Evolutionary conservation across 2,329 filamentous ascomycete genomes (phyloP).

Genomic region (Didymella pinodella): DNA sequence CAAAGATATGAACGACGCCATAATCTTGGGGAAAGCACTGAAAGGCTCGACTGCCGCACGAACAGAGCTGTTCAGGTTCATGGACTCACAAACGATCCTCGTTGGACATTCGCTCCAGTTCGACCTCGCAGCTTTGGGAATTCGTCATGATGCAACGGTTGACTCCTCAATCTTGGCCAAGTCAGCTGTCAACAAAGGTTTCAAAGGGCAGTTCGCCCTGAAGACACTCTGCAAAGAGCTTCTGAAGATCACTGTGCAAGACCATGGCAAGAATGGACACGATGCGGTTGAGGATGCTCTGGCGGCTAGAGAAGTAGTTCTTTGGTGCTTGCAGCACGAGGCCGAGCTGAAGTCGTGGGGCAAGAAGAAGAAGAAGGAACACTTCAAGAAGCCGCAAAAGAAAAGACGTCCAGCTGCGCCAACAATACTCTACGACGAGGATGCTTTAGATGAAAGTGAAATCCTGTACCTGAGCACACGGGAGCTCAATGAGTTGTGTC

Average conservation of each 20-base stretch:
- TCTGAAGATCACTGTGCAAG: slow-evolving; percentile 2
- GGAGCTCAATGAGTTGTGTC: slow-evolving; percentile 14
- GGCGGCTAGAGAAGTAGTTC: slow-evolving; percentile 16
- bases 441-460: background rate
- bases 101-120: slow-evolving; percentile 58
- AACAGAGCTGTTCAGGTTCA: slow-evolving; percentile 51
- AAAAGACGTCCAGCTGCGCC: background rate
- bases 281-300: slow-evolving; percentile 16
- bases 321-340: slow-evolving; percentile 10
- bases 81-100: slow-evolving; percentile 57
- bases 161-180: slow-evolving; percentile 56
- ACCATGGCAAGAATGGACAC: slow-evolving; percentile 5
- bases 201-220: slow-evolving; percentile 3
- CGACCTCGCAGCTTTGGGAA: slow-evolving; percentile 56
- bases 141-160: slow-evolving; percentile 55
- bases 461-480: background rate
- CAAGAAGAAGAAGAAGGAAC: background rate
- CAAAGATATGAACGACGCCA: slow-evolving; percentile 34
- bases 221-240: slow-evolving; percentile 13
- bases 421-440: background rate
- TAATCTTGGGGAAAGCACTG: slow-evolving; percentile 42
- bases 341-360: slow-evolving; percentile 6
- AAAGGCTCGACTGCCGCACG: slow-evolving; percentile 56
- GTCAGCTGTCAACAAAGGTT: slow-evolving; percentile 42
- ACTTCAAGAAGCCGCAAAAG: background rate